Conservation (phyloP, 1,139 yeast genomes). For the Taphrina flavorubra region DNA sequence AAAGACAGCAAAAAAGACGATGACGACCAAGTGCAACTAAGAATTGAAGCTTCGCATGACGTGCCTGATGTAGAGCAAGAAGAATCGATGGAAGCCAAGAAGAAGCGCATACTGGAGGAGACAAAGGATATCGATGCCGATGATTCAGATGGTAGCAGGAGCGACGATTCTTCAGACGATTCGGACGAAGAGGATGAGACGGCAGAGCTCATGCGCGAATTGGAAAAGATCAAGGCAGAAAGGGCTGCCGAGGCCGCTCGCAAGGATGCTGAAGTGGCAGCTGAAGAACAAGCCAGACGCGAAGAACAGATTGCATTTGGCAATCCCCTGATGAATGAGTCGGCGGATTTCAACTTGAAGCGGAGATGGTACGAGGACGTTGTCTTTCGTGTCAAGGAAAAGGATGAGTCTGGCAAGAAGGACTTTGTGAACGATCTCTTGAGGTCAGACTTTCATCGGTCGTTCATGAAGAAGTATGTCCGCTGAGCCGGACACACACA, state of each 20-base stretch:
- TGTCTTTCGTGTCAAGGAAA: conserved; percentile 56
- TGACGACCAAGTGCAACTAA: conserved; percentile 41
- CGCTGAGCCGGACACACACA: conserved; percentile 11
- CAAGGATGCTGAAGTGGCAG: conserved; percentile 51
- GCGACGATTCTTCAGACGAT: conserved; percentile 48
- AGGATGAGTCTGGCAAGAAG: conserved; percentile 46
- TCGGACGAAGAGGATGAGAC: conserved; percentile 51
- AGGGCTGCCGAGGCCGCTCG: conserved; percentile 52
- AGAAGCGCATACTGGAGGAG: conserved; percentile 46
- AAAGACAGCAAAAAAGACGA: conserved; percentile 41
- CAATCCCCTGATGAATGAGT: conserved; percentile 57
- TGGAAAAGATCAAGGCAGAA: conserved; percentile 60
- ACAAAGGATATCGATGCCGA: conserved; percentile 47
- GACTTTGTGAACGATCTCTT: conserved; percentile 70
- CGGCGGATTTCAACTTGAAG: conserved; percentile 50
- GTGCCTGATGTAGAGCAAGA: not conserved
- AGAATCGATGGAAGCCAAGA: conserved; percentile 42
- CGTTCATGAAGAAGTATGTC: conserved; percentile 71
- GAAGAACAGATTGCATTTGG: conserved; percentile 53
- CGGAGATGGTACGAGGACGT: conserved; percentile 58
- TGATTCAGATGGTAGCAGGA: conserved; percentile 47
- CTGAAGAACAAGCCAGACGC: conserved; percentile 52
- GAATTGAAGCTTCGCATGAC: not conserved
- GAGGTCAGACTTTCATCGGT: conserved; percentile 71
- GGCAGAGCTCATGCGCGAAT: conserved; percentile 59